These are phyloP conservation scores for Yarrowia yakushimensis DNA, from an alignment of 805 yeast genomes.

Conservation along the genomic window DNA sequence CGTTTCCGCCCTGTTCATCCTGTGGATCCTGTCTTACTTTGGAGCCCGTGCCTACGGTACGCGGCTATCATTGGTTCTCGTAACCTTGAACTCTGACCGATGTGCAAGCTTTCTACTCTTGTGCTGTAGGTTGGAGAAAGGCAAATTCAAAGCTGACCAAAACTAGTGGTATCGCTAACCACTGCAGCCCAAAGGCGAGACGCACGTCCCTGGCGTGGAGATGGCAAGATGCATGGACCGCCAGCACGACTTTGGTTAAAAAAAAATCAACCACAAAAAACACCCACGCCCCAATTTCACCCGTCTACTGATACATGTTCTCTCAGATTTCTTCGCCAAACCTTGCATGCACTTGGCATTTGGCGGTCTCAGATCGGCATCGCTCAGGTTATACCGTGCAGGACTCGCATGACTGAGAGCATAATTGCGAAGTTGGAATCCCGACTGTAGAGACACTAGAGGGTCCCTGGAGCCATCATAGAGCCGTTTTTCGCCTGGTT, in stretches of 20 bases:
- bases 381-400: constrained; percentile 5
- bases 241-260: too few relatives aligned
- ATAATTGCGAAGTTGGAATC: not conserved
- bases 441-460: too few relatives aligned
- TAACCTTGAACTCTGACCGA: not conserved
- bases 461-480: too few relatives aligned
- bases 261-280: too few relatives aligned
- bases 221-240: too few relatives aligned
- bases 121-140: not conserved
- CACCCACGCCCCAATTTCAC: too few relatives aligned
- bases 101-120: not conserved
- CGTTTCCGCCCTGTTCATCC: not conserved
- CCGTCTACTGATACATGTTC: too few relatives aligned
- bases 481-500: too few relatives aligned
- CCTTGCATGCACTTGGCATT: not conserved
- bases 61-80: constrained; percentile 10
- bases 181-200: too few relatives aligned
- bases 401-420: constrained; percentile 17
- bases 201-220: too few relatives aligned
- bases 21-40: not conserved
- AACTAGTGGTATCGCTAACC: not conserved
- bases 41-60: not conserved
- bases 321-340: too few relatives aligned
- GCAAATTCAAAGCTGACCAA: not conserved
- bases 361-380: constrained; percentile 4